Base-by-base conservation (phyloP, 2,329 filamentous ascomycete species). In the Shiraia sp. region DNA sequence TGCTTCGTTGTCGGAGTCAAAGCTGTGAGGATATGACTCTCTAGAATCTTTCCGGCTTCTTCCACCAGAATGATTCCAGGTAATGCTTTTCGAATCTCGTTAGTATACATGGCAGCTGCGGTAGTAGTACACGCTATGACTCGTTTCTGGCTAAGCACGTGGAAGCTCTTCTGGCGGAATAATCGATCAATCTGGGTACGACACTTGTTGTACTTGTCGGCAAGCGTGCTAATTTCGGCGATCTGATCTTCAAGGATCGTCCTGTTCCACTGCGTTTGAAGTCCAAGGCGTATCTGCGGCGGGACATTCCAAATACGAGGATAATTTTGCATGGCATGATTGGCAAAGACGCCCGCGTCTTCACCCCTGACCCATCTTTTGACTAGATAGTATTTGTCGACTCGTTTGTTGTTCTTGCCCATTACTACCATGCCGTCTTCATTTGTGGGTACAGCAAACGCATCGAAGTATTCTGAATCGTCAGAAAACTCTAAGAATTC, bases 101-200 rank as follows among this genome's bases (percentile, higher is more conserved):
- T 65, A 0, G 74, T 67, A 36, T 86, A 78, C 65, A 76, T 88
- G 0, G 87, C 83, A 0, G 85, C 85, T 0, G 73, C 84, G 0
- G 83, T 90, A 0, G 86, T 90, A 0, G 87, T 90, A 49, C 83
- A 88, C 0, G 76, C 85, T 30, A 90, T 83, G 10, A 90, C 75
- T 1, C 77, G 72, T 53, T 81, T 86, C 0, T 54, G 59, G n/a
- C 67, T 64, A 2, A 88, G 59, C 3, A 66, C 42, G 5, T 65
- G 50, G 2, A 45, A 38, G n/a, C 59, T 32, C 19, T 59, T 65
- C 34, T 69, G 40, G 5, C 45, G 48, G 22, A 54, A 56, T 0
- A 70, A 38, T 23, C 53, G 42, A 0, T 49, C 66, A 1, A 83
- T 53, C 4, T 63, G 59, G 0, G 65, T 53, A 9, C 79, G 72